Evolutionary conservation across 495 filamentous ascomycete genomes (phyloP), one percentile per base, ranked within the genome.

Genomic region (Coniosporium apollinis): DNA sequence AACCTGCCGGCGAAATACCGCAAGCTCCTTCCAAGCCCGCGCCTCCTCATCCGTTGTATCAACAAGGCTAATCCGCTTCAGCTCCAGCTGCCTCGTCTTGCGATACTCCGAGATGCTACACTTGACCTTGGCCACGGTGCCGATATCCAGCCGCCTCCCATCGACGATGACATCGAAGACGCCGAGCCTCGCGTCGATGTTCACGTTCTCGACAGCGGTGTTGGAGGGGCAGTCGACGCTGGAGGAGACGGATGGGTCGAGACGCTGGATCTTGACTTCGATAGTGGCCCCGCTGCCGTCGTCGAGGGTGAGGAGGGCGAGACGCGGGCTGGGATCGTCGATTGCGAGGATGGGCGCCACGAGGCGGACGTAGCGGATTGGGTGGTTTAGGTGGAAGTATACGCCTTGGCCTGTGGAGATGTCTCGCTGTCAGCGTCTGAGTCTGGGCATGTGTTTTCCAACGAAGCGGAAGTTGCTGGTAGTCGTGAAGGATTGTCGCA

Each of bases 381-480:
- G 89, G 55, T 96, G 84, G 60, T 94, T 94, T 22, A 66, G 49
- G 60, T 77, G 64, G 60, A 87, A 85, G 59, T 71, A 89, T 14
- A 87, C 57, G 46, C 74, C 60, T 53, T 82, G 74, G 35, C 70
- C 76, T 86, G 41, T 30, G 13, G 7, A 28, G 31, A 3, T 19
- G n/a, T n/a, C n/a, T n/a, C n/a, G n/a, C n/a, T n/a, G n/a, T n/a
- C n/a, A 20, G 11, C 25, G 16, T 22, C 17, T 38, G 10, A 22
- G 8, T 10, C 5, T 22, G 29, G 38, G 34, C 40, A 31, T 11
- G 26, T 14, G 25, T 9, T 9, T 30, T 33, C 37, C 24, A 37
- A 30, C 25, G 1, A n/a, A n/a, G n/a, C n/a, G n/a, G n/a, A n/a
- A n/a, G n/a, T n/a, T n/a, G n/a, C n/a, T n/a, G n/a, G n/a, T n/a